Base-by-base conservation (phyloP, 345 rosid species). In the Erucastrum elatum region DNA sequence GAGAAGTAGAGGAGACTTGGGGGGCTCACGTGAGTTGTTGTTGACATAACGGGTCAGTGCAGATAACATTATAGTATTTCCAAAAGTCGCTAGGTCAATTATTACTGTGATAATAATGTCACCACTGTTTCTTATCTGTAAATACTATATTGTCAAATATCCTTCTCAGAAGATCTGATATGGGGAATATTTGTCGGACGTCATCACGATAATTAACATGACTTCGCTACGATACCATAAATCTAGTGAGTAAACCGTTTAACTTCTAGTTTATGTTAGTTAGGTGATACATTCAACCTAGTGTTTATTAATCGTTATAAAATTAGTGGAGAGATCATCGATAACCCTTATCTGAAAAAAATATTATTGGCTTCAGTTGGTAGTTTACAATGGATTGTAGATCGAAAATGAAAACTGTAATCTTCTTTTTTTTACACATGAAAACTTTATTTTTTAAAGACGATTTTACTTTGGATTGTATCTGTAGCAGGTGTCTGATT, bases 11-110 rank as follows among this genome's bases (percentile, higher is more conserved):
- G 37, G 64, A 30, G 46, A 49, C 44, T 25, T 77, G n/a, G 13
- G 76, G 82, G 82, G 79, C 17, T 75, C 83, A 64, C 80, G 80
- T 80, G 79, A 64, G 80, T 75, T 39, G 80, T 64, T 80, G 75
- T 69, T 75, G 79, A 74, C 83, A 78, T 72, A 53, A 3, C 27
- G 74, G 11, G 69, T 67, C 77, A 72, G 71, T 53, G 31, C 33
- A 75, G 1, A 69, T 53, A 41, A 29, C 71, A 75, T 65, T 70
- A 30, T 62, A 37, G 75, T 80, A 68, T 51, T 74, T 27, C 37
- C 65, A 63, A 75, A 55, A 56, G 60, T 39, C 41, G 0, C 51
- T 4, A 75, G 70, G 80, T 80, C 83, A 75, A 75, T 70, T 69
- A 75, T 80, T 70, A 75, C 83, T 69, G 80, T 75, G 44, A 75